Evolutionary conservation across 805 yeast genomes (phyloP).

Genomic region (Candida sonorensis): DNA sequence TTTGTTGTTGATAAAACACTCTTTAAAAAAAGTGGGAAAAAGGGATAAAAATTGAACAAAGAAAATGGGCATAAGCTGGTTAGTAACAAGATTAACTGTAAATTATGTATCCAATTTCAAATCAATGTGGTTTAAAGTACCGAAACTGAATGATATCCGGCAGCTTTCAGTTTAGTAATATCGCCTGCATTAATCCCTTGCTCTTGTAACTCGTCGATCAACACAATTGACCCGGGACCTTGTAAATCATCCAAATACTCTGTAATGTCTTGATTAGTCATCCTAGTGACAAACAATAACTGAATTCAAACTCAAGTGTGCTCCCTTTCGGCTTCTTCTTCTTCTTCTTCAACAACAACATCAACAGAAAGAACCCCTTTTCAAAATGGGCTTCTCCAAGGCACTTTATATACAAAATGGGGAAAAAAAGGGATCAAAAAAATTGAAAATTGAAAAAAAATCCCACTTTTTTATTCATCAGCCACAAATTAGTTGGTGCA

Average conservation of each 20-base stretch:
- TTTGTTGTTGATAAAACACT: conserved; percentile 55
- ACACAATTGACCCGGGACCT: conserved; percentile 25
- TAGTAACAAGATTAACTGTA: conserved; percentile 6
- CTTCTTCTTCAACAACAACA: too few relatives aligned
- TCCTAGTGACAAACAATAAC: background rate
- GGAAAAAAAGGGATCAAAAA: too few relatives aligned
- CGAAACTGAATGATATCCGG: conserved; percentile 62
- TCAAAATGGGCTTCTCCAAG: too few relatives aligned
- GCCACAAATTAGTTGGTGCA: background rate
- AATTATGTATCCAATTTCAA: too few relatives aligned
- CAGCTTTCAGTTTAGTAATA: conserved; percentile 56
- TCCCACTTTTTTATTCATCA: too few relatives aligned
- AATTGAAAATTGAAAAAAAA: too few relatives aligned
- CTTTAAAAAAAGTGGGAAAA: conserved; percentile 17
- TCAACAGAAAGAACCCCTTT: too few relatives aligned
- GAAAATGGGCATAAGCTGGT: background rate
- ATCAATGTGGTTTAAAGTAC: conserved; percentile 30
- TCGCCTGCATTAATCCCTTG: conserved; percentile 71
- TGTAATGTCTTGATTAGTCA: background rate
- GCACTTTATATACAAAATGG: too few relatives aligned
- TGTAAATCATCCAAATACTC: conserved; percentile 14
- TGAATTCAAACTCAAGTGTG: too few relatives aligned
- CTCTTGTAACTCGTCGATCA: conserved; percentile 48
- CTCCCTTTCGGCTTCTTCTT: too few relatives aligned
- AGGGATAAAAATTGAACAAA: background rate